Percentiles rank a stretch among this genome's conserved stretches.
These are phyloP conservation scores for Cardiospermum halicacabum DNA, from an alignment of 345 rosid species.

Conservation along the genomic window DNA sequence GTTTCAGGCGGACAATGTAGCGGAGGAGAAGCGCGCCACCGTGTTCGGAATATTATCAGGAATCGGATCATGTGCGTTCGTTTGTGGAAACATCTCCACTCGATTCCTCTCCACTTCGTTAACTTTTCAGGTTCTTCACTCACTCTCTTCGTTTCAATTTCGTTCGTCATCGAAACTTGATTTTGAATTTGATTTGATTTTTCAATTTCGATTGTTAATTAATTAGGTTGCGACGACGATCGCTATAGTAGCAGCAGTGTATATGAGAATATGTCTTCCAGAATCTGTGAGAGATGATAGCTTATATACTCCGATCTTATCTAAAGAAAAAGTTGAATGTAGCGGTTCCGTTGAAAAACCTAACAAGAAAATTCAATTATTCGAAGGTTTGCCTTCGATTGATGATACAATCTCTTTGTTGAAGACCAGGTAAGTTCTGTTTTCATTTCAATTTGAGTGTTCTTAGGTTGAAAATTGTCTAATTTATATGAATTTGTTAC, in stretches of 20 bases:
- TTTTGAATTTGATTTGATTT: background rate
- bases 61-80: slow-evolving; percentile 69
- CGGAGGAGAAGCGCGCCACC: slow-evolving; percentile 53
- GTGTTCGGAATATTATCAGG: slow-evolving; percentile 75
- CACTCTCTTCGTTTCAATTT: background rate
- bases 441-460: too few relatives aligned
- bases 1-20: slow-evolving; percentile 71
- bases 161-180: background rate
- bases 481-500: slow-evolving; percentile 13
- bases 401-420: slow-evolving; percentile 46
- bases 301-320: slow-evolving; percentile 36
- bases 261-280: slow-evolving; percentile 67
- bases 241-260: slow-evolving; percentile 45
- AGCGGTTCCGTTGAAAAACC: slow-evolving; percentile 22
- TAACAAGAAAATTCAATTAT: slow-evolving; percentile 19
- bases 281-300: slow-evolving; percentile 40
- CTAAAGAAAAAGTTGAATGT: slow-evolving; percentile 23
- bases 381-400: slow-evolving; percentile 45
- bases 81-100: slow-evolving; percentile 64
- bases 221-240: slow-evolving; percentile 46
- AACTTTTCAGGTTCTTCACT: slow-evolving; percentile 57
- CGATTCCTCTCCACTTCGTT: slow-evolving; percentile 77
- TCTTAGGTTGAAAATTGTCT: too few relatives aligned
- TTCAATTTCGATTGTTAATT: too few relatives aligned
- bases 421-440: slow-evolving; percentile 72